Evolutionary conservation across 352 stramenopile species (phyloP), one percentile per base, ranked within the genome.

Genomic region (Pythium grandisporangium): DNA sequence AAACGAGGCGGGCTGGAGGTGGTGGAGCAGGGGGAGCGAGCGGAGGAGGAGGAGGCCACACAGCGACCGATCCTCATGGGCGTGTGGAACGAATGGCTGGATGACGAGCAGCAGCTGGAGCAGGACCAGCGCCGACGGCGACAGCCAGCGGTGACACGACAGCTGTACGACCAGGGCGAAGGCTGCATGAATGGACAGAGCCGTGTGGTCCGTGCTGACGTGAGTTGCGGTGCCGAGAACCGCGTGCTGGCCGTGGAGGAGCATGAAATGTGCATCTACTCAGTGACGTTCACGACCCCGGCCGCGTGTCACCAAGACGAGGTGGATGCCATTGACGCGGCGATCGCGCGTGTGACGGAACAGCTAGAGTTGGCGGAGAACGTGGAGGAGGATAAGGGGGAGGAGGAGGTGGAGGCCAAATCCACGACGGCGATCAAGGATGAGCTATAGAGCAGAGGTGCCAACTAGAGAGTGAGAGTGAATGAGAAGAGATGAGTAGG

Each of bases 211-310:
- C 59, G 72, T 12, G 83, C 96, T 2, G 51, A 75, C 14, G 52
- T 96, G 5, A 68, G 60, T 16, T 97, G 91, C 54, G 85, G 84
- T 11, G 35, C 46, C 10, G 54, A 57, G 8, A 92, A 87, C 42
- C 78, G 71, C 33, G 49, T 97, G 1, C 11, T 93, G n/a, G 77
- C 67, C 7, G 73, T 95, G 6, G 78, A 96, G 38, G 91, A 97
- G 59, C 70, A 76, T 22, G 68, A 92, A 41, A 97, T 93, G 53
- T 97, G 91, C 48, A 51, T 78, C 24, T 98, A 98, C 56, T 64
- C 76, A 12, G 66, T 97, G 38, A 50, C 43, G 34, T 94, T 97
- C 42, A 78, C 62, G 41, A 83, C 75, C 0, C 70, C 75, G 0
- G 75, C 70, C 2, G 73, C 69, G 6, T 92, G 75, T 14, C n/a